These are phyloP conservation scores for Neobulgaria alba DNA, from an alignment of 2,329 filamentous ascomycete species.

Conservation along the genomic window DNA sequence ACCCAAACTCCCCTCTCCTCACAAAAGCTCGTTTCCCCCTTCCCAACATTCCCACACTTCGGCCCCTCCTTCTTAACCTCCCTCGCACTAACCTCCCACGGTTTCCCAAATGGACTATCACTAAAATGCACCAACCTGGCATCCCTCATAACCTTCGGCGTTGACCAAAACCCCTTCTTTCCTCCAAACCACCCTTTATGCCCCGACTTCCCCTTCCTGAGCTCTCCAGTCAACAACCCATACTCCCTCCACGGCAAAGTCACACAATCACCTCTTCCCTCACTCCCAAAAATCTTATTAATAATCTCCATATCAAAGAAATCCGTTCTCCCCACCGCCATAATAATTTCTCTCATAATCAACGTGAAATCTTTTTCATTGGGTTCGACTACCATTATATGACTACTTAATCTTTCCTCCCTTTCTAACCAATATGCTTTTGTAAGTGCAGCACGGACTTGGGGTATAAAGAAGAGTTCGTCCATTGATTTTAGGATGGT, in stretches of 20 bases:
- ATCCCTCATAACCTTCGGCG: conserved; percentile 39
- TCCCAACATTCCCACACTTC: background rate
- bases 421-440: conserved; percentile 48
- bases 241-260: conserved; percentile 49
- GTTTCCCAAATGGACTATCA: conserved; percentile 52
- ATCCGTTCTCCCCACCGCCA: conserved; percentile 14
- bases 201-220: conserved; percentile 31
- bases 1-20: background rate
- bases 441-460: conserved; percentile 41
- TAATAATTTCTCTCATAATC: conserved; percentile 18
- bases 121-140: conserved; percentile 52
- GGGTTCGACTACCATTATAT: conserved; percentile 49
- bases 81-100: conserved; percentile 36
- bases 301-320: conserved; percentile 49
- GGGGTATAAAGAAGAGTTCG: conserved; percentile 50
- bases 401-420: conserved; percentile 39
- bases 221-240: conserved; percentile 47
- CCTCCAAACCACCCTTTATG: conserved; percentile 38
- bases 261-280: conserved; percentile 31
- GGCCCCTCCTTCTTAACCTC: conserved; percentile 12
- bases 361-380: conserved; percentile 40
- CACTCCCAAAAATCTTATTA: conserved; percentile 16
- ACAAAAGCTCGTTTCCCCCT: background rate
- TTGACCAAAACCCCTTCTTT: conserved; percentile 36
- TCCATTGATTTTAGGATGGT: conserved; percentile 40